These are phyloP conservation scores for Spergularia azorica DNA, from an alignment of 179 eudicot genomes.

Conservation along the genomic window DNA sequence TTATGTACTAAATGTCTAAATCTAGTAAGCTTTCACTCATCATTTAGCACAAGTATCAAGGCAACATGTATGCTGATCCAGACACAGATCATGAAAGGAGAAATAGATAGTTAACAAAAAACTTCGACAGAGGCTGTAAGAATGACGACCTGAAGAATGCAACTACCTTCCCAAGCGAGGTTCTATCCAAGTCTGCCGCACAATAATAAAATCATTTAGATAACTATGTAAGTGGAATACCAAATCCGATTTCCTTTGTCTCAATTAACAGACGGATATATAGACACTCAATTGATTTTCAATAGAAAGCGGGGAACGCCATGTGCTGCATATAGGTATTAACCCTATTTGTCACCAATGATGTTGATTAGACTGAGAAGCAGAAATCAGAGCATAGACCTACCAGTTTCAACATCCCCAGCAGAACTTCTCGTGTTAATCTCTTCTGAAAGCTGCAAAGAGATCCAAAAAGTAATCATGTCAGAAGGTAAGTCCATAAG, in stretches of 20 bases:
- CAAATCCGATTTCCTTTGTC: neutral
- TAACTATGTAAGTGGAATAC: neutral
- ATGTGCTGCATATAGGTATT: too few species aligned
- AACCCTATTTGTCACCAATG: too few species aligned
- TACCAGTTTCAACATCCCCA: constrained; percentile 59
- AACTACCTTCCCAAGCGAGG: constrained; percentile 75
- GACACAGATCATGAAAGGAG: neutral
- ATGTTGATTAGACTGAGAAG: neutral
- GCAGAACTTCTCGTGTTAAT: constrained; percentile 61
- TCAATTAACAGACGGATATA: neutral
- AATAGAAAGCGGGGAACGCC: too few species aligned
- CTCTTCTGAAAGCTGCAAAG: constrained; percentile 78
- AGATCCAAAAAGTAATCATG: constrained; percentile 9
- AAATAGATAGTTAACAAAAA: constrained; percentile 22
- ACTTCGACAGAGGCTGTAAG: constrained; percentile 77
- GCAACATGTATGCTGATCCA: neutral
- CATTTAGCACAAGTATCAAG: neutral
- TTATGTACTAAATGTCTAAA: too few species aligned
- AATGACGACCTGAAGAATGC: constrained; percentile 74
- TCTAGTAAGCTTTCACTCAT: too few species aligned
- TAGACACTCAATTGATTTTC: too few species aligned
- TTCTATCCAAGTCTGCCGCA: constrained; percentile 67
- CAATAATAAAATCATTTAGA: neutral
- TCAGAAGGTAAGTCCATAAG: constrained; percentile 13
- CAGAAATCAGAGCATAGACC: neutral